These are phyloP conservation scores for Wickerhamomyces ciferrii DNA, from an alignment of 805 yeast genomes.

Conservation along the genomic window DNA sequence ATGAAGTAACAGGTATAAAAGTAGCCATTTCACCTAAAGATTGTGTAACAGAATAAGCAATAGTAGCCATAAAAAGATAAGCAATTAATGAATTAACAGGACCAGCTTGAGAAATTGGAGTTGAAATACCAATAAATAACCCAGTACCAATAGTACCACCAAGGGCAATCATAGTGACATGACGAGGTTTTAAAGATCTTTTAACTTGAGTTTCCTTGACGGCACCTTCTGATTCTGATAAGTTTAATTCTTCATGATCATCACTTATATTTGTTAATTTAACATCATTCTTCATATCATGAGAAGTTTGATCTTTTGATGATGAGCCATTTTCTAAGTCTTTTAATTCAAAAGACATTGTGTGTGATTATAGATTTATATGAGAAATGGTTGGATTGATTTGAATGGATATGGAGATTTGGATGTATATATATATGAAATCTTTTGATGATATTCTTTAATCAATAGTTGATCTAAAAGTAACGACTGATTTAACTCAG, in stretches of 20 bases:
- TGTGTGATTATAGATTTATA: no score
- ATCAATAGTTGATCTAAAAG: no score
- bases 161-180: conserved; percentile 56
- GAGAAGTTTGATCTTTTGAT: not conserved
- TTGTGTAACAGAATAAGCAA: conserved; percentile 59
- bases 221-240: conserved; percentile 20
- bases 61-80: conserved; percentile 55
- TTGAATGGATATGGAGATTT: no score
- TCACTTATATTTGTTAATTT: conserved; percentile 8
- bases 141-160: conserved; percentile 63
- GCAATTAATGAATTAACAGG: conserved; percentile 58
- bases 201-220: conserved; percentile 39
- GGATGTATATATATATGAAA: no score
- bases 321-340: not conserved
- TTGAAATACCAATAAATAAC: conserved; percentile 50
- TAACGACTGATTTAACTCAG: no score
- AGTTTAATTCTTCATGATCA: not conserved
- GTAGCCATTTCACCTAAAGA: conserved; percentile 74
- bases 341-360: not conserved
- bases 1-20: conserved; percentile 54
- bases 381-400: no score
- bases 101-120: conserved; percentile 42
- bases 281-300: not conserved
- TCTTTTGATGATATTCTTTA: no score
- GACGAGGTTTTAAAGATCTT: conserved; percentile 25